Percentiles rank a stretch among this genome's conserved stretches.
These are phyloP conservation scores for Populus hybrid DNA, from an alignment of 441 rosid species.

Conservation along the genomic window DNA sequence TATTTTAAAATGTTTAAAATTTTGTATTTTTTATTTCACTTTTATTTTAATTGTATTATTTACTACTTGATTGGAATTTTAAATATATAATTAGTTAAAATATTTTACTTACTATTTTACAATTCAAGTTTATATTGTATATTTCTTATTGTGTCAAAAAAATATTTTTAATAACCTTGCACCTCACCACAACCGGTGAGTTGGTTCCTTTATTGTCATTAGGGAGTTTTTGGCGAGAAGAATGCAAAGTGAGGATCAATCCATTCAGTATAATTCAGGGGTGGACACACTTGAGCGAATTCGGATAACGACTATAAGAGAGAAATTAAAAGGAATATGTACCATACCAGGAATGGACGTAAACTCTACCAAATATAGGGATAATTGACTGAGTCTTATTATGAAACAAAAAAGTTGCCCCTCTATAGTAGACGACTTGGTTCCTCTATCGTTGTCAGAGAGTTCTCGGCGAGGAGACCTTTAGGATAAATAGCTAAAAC, in stretches of 20 bases:
- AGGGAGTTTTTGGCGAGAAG: neutral
- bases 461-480: neutral
- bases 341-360: neutral
- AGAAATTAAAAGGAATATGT: neutral
- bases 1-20: too few relatives aligned
- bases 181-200: neutral
- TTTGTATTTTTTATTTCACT: too few relatives aligned
- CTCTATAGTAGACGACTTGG: neutral
- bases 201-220: neutral
- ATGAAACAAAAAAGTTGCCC: neutral
- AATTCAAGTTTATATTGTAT: too few relatives aligned
- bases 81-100: too few relatives aligned
- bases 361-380: slow-evolving; percentile 2
- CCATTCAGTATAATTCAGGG: too few relatives aligned
- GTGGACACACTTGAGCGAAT: too few relatives aligned
- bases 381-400: neutral
- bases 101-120: too few relatives aligned
- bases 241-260: neutral
- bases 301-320: too few relatives aligned
- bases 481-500: neutral
- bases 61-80: too few relatives aligned
- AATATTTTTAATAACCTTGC: too few relatives aligned
- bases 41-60: too few relatives aligned
- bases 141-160: too few relatives aligned
- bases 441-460: neutral